Evolutionary conservation across 2,329 filamentous ascomycete genomes (phyloP).

Genomic region (Septoria petroselini): DNA sequence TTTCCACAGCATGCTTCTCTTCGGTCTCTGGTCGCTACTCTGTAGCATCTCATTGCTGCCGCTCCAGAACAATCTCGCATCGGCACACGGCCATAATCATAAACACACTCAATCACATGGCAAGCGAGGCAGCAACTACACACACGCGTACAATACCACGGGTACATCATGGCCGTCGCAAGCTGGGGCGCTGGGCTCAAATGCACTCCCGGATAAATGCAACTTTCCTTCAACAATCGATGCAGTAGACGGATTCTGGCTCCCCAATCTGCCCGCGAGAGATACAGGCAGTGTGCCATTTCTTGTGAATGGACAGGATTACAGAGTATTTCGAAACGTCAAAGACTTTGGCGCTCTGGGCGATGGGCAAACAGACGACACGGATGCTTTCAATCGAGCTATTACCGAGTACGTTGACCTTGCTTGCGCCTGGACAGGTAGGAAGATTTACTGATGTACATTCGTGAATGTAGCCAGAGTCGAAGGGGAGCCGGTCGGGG

Average conservation of each 20-base stretch:
- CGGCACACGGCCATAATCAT: no score
- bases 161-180: no score
- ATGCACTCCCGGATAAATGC: not conserved
- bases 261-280: slow-evolving; percentile 58
- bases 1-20: no score
- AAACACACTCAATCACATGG: no score
- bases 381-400: slow-evolving; percentile 78
- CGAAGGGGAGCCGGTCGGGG: slow-evolving; percentile 15
- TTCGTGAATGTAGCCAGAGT: slow-evolving; percentile 8
- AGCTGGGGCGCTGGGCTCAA: no score
- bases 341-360: slow-evolving; percentile 47
- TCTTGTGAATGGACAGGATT: slow-evolving; percentile 50
- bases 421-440: not conserved
- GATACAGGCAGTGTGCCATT: slow-evolving; percentile 68
- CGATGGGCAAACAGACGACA: slow-evolving; percentile 76
- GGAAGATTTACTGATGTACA: not conserved
- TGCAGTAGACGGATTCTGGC: slow-evolving; percentile 68
- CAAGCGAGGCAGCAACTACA: no score
- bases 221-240: slow-evolving; percentile 15
- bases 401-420: slow-evolving; percentile 50
- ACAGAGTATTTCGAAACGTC: slow-evolving; percentile 56
- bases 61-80: no score
- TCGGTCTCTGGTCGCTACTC: no score
- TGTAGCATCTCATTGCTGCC: no score
- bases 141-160: no score